Evolutionary conservation across 208 protist species (phyloP).

Genomic region (Wallacemonas collosoma): DNA sequence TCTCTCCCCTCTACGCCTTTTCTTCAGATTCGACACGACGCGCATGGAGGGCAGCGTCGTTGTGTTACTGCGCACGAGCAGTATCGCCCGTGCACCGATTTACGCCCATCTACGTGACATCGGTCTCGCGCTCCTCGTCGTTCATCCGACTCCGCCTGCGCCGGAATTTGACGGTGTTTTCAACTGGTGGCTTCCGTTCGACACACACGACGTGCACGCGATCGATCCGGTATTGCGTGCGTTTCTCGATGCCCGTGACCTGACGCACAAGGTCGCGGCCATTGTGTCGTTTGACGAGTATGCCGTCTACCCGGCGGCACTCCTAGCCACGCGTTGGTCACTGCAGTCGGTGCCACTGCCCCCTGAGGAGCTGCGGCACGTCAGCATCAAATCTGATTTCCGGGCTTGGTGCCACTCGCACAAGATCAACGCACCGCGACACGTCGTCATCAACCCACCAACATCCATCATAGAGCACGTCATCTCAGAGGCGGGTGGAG

Average conservation of each 20-base stretch:
- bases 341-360: slow-evolving; percentile 55
- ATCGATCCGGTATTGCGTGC: slow-evolving; percentile 30
- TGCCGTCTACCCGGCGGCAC: slow-evolving; percentile 64
- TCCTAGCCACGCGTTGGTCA: slow-evolving; percentile 31
- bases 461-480: no score
- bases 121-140: slow-evolving; percentile 51
- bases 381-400: slow-evolving; percentile 64
- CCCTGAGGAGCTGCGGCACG: slow-evolving; percentile 38
- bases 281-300: slow-evolving; percentile 89
- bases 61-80: slow-evolving; percentile 75
- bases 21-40: neutral
- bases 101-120: slow-evolving; percentile 54
- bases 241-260: slow-evolving; percentile 26
- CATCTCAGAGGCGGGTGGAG: no score
- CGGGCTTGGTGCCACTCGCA: slow-evolving; percentile 46
- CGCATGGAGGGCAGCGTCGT: slow-evolving; percentile 59
- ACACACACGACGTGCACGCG: slow-evolving; percentile 49
- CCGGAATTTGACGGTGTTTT: slow-evolving; percentile 52
- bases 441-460: slow-evolving; percentile 10
- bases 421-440: slow-evolving; percentile 37
- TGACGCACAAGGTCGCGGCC: slow-evolving; percentile 35
- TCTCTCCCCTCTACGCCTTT: neutral
- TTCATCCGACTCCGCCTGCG: slow-evolving; percentile 39
- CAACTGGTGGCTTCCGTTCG: slow-evolving; percentile 46
- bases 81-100: slow-evolving; percentile 55